These are phyloP conservation scores for Scleroderma bovista DNA, from an alignment of 768 basidiomycete species.

Conservation along the genomic window DNA sequence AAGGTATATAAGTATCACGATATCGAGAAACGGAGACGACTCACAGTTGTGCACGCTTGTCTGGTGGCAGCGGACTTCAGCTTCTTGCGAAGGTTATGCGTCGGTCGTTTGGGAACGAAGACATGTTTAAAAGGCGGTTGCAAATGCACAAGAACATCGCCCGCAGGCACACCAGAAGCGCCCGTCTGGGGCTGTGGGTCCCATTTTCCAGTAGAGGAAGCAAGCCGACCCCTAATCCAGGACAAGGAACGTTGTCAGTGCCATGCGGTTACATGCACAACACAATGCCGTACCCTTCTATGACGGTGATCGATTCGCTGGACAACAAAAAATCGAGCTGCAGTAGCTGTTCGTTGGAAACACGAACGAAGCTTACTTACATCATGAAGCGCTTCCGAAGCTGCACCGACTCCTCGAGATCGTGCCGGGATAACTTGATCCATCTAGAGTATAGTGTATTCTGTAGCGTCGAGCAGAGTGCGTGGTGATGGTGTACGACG, in stretches of 20 bases:
- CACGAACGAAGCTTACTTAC: constrained; percentile 9
- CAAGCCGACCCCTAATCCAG: neutral
- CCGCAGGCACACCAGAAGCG: neutral
- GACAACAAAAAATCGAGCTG: neutral
- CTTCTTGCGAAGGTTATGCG: neutral
- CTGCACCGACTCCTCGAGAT: constrained; percentile 15
- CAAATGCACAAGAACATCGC: neutral
- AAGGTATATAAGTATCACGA: neutral
- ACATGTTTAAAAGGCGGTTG: neutral
- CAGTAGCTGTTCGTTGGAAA: no score
- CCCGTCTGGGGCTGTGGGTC: neutral
- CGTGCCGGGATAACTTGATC: constrained; percentile 19
- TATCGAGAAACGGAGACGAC: neutral
- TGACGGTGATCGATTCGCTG: constrained; percentile 6
- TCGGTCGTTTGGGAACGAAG: neutral
- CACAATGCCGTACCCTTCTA: neutral
- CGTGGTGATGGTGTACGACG: no score
- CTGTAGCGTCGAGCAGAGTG: constrained; percentile 4
- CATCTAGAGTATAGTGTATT: constrained; percentile 21
- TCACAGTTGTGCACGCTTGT: neutral
- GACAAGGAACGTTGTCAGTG: neutral
- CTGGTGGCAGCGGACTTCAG: neutral
- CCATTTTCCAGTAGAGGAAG: neutral
- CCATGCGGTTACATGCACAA: neutral
- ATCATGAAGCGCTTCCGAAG: constrained; percentile 25